Conservation (phyloP, 768 basidiomycete genomes). For the Suillus occidentalis region DNA sequence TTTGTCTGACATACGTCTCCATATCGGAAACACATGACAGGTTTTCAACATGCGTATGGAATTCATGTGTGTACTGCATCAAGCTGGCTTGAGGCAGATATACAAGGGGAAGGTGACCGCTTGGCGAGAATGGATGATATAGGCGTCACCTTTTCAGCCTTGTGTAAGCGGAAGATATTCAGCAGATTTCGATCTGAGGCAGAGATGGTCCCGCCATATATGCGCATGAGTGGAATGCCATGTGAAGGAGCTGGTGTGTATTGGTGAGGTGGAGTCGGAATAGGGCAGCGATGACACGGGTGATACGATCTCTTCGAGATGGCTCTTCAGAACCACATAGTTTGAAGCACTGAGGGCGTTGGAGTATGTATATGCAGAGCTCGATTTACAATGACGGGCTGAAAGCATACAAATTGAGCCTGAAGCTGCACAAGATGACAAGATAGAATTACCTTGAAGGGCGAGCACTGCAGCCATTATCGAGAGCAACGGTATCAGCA, state of each 20-base stretch:
- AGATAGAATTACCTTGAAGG: too few relatives aligned
- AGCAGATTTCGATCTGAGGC: slow-evolving; percentile 65
- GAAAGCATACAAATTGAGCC: too few relatives aligned
- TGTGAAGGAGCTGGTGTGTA: slow-evolving; percentile 85
- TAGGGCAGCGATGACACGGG: slow-evolving; percentile 59
- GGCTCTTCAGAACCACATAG: slow-evolving; percentile 32
- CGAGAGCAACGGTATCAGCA: too few relatives aligned
- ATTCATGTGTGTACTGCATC: slow-evolving; percentile 74
- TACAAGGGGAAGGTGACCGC: slow-evolving; percentile 59
- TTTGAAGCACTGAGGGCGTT: slow-evolving; percentile 45
- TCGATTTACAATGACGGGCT: too few relatives aligned
- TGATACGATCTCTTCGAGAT: slow-evolving; percentile 45
- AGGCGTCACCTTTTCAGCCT: slow-evolving; percentile 65
- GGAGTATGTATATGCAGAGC: too few relatives aligned
- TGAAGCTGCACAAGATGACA: too few relatives aligned
- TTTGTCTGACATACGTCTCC: slow-evolving; percentile 52
- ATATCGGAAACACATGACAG: slow-evolving; percentile 66
- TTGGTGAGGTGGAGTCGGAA: slow-evolving; percentile 79
- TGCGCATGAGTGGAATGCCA: slow-evolving; percentile 67
- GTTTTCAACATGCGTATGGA: slow-evolving; percentile 68
- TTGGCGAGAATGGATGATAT: slow-evolving; percentile 57
- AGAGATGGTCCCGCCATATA: slow-evolving; percentile 78
- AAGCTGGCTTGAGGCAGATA: slow-evolving; percentile 46
- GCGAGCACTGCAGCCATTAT: too few relatives aligned
- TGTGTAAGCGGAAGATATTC: slow-evolving; percentile 77